Evolutionary conservation across 495 filamentous ascomycete species (phyloP), one percentile per base, ranked within the genome.

Genomic region (Aspergillus leporis): DNA sequence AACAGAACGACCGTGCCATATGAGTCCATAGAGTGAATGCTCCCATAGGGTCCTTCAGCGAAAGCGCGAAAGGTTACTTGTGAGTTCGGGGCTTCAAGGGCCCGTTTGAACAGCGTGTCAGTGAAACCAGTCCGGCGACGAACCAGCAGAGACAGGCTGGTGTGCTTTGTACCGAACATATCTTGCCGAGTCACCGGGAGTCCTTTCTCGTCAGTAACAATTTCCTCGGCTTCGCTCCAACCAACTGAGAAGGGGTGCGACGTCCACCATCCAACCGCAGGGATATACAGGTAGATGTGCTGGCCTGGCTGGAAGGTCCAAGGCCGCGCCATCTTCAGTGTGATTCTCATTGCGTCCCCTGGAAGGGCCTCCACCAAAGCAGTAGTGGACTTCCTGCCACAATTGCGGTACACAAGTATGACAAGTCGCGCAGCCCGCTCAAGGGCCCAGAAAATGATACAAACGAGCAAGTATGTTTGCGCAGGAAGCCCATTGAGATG

Each of bases 161-260:
- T 85, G 57, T 74, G 92, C 18, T 76, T 64, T 1, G 66, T 61
- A 12, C 63, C 58, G 21, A 67, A 56, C 0, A 73, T 53, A 30
- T 80, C 78, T 53, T 75, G 70, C 0, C 58, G 66, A 14, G 67
- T 70, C 31, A 76, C 67, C 6, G 75, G 71, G 32, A 76, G 62
- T 1, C 74, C 74, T 59, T 80, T 81, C 62, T 81, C 79, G 45
- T 74, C 68, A 25, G 69, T 67, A 34, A 67, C 55, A 18, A 55
- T 47, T 49, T 73, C 67, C 46, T 76, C 71, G 5, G 62, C 31
- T 55, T 80, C 91, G 66, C 85, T 85, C 93, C 93, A 98, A 56
- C 89, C 92, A 51, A 98, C 81, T 28, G 92, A 94, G 75, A 98
- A 98, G 4, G 94, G 94, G 70, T 98, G 94, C 43, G 85, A 91